Base-by-base conservation (phyloP, 2,329 filamentous ascomycete genomes). In the Neopestalotiopsis sp. region DNA sequence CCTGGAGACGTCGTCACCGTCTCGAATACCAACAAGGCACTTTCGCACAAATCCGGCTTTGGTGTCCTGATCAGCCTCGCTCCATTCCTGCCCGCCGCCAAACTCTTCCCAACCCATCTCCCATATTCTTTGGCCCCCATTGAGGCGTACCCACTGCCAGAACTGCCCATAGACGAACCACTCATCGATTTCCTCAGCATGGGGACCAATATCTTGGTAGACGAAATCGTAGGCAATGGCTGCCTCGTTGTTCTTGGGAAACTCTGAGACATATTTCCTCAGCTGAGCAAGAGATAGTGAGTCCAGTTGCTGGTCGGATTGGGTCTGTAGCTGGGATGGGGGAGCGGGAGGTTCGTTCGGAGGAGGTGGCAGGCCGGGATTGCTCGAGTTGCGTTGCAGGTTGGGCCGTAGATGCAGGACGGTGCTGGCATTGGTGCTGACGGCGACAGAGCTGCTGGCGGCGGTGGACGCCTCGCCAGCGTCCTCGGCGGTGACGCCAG, bases 121-220 rank as follows among this genome's bases (percentile, higher is more conserved):
- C 76, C 97, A 98, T 2, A 91, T 90, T 49, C 89, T 86, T 76
- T 93, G 93, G 24, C 93, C 91, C 66, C 91, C 89, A 66, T 92
- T 88, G 63, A 98, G 85, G 75, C 95, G 91, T 61, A 91, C 87
- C 82, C 93, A 93, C 78, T 98, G 95, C 80, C 93, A 92, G 71
- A 94, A 91, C 74, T 92, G 92, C 14, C 30, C 59, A 81, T 98
- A 98, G 66, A 92, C 90, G 81, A 99, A 99, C 96, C 96, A 99
- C 82, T 99, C 96, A 78, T 98, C 94, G 62, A 99, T 86, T 83
- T 99, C 96, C 72, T 96, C 94, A 20, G 93, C 90, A 74, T 97
- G 91, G 0, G 89, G 84, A 28, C 91, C 90, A 68, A 88, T 87
- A 79, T 95, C 92, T 32, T 88, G 84, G 81, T 95, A 95, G 71